These are phyloP conservation scores for Boletellus deceptivus DNA, from an alignment of 1,284 basidiomycete species.

Conservation along the genomic window DNA sequence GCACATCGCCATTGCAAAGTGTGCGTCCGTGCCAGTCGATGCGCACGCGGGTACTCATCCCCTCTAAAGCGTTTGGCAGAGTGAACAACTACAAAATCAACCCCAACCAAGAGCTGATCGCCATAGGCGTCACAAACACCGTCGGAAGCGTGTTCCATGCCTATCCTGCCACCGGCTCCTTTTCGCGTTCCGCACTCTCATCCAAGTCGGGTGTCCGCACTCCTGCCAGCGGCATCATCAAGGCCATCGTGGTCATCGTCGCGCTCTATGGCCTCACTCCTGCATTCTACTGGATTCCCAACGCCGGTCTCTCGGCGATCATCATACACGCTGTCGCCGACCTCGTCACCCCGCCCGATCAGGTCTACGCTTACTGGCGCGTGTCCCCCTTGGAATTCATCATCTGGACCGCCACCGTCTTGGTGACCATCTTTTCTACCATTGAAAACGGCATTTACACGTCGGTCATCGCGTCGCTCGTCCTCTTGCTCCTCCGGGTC, in stretches of 20 bases:
- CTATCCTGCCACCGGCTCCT: constrained; percentile 97
- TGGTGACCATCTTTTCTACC: constrained; percentile 84
- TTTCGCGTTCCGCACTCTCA: constrained; percentile 95
- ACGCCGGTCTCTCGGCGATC: constrained; percentile 80
- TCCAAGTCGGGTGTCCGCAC: constrained; percentile 96
- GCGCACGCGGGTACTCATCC: constrained; percentile 10
- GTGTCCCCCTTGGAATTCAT: constrained; percentile 91
- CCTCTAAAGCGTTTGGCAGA: constrained; percentile 80
- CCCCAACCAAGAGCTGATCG: constrained; percentile 95
- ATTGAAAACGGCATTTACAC: constrained; percentile 97
- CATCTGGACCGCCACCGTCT: constrained; percentile 87
- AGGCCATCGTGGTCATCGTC: constrained; percentile 87
- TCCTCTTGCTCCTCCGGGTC: constrained; percentile 84
- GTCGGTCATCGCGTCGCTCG: constrained; percentile 79
- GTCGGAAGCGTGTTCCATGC: constrained; percentile 85
- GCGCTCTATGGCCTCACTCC: constrained; percentile 91
- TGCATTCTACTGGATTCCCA: constrained; percentile 89
- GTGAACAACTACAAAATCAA: constrained; percentile 97
- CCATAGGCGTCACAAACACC: constrained; percentile 95
- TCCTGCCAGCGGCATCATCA: constrained; percentile 86
- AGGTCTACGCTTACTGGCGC: constrained; percentile 93
- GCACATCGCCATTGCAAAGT: constrained; percentile 95
- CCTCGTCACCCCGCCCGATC: constrained; percentile 83
- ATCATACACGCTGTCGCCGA: constrained; percentile 97
- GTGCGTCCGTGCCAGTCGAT: constrained; percentile 36